A percentile compares a stretch with the other conserved stretches of the same genome.
Evolutionary conservation across 73 alveolate genomes (phyloP).

Genomic region (Durusdinium trenchii): DNA sequence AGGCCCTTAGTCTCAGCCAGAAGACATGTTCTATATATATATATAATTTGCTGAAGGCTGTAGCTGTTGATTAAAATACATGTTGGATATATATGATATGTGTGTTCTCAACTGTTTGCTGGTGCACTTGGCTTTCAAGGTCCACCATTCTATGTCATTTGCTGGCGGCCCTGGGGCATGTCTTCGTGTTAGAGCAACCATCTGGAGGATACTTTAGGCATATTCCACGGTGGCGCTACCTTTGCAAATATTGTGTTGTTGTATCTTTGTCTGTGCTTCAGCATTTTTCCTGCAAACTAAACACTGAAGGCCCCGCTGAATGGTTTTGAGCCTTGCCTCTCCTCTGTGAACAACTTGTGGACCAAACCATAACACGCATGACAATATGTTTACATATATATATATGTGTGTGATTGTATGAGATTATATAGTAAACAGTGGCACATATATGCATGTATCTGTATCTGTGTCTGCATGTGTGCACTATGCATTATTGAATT

Average conservation of each 20-base stretch:
- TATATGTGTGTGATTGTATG: neutral
- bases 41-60: too few relatives aligned
- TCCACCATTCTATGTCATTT: neutral
- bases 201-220: neutral
- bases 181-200: slow-evolving; percentile 16
- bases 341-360: too few relatives aligned
- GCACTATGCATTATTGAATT: too few relatives aligned
- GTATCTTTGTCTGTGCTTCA: too few relatives aligned
- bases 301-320: too few relatives aligned
- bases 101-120: neutral
- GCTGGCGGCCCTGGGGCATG: slow-evolving; percentile 50
- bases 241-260: slow-evolving; percentile 19
- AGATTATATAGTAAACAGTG: neutral
- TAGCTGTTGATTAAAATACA: too few relatives aligned
- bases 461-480: neutral
- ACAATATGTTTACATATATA: neutral
- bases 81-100: too few relatives aligned
- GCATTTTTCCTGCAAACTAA: too few relatives aligned
- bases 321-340: too few relatives aligned
- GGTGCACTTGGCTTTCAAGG: neutral
- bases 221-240: slow-evolving; percentile 28
- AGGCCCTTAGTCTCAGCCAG: too few relatives aligned
- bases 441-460: neutral
- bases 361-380: too few relatives aligned
- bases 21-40: too few relatives aligned